Conservation (phyloP, 2,329 filamentous ascomycete genomes). For the Penicillium capsulatum region DNA sequence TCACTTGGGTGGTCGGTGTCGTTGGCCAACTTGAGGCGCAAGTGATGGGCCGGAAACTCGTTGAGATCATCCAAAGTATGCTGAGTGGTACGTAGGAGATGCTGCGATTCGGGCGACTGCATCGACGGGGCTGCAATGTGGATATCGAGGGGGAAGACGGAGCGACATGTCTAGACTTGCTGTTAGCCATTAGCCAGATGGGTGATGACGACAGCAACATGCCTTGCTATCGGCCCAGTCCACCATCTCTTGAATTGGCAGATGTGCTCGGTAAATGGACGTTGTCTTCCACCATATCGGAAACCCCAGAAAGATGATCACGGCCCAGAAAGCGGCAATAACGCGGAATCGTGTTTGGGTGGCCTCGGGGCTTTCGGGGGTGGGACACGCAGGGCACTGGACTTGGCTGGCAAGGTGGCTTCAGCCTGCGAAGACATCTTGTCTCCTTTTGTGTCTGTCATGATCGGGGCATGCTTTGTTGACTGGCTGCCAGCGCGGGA, state of each 20-base stretch:
- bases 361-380: constrained; percentile 72
- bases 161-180: constrained; percentile 67
- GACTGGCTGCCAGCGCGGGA: constrained; percentile 7
- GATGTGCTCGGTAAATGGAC: constrained; percentile 77
- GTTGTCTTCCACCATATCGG: constrained; percentile 97
- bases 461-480: constrained; percentile 34
- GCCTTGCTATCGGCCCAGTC: constrained; percentile 90
- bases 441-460: constrained; percentile 35
- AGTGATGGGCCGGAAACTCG: constrained; percentile 77
- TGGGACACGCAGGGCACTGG: constrained; percentile 47
- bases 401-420: constrained; percentile 13
- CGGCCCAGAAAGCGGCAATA: constrained; percentile 83
- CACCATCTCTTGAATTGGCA: constrained; percentile 82
- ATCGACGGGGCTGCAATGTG: constrained; percentile 67
- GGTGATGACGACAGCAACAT: constrained; percentile 8
- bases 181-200: not conserved
- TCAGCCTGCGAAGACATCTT: constrained; percentile 24
- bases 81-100: constrained; percentile 75
- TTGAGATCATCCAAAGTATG: constrained; percentile 81
- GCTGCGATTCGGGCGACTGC: constrained; percentile 62
- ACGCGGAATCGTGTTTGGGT: constrained; percentile 67
- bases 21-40: constrained; percentile 64
- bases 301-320: constrained; percentile 76
- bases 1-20: constrained; percentile 10
- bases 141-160: constrained; percentile 82